Conservation (phyloP, 2,329 filamentous ascomycete genomes). For the Bretziella fagacearum region DNA sequence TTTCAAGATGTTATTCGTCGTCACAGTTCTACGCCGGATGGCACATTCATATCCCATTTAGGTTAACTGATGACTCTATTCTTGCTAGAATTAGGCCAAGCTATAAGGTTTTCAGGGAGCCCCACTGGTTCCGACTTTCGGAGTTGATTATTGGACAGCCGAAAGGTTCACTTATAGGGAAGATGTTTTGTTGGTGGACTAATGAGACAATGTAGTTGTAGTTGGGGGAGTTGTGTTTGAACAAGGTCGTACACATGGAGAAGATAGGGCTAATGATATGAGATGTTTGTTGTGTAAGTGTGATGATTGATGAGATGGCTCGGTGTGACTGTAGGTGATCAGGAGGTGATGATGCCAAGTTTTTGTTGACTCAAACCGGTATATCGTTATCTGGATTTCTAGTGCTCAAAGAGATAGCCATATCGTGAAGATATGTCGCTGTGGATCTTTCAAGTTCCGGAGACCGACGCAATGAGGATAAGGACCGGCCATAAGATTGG, state of each 20-base stretch:
- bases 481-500: not conserved
- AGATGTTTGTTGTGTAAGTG: too few species aligned
- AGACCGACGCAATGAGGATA: not conserved
- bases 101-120: not conserved
- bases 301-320: too few species aligned
- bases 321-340: not conserved
- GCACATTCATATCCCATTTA: too few species aligned
- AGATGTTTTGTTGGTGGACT: not conserved
- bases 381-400: not conserved
- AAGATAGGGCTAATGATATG: too few species aligned
- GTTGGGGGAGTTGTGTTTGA: too few species aligned
- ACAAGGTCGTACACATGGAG: too few species aligned
- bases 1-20: too few species aligned
- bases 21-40: too few species aligned
- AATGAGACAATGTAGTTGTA: not conserved
- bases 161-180: not conserved
- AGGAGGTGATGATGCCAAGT: not conserved
- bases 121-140: conserved; percentile 7
- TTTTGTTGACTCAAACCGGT: not conserved
- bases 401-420: not conserved
- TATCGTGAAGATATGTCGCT: not conserved
- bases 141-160: not conserved
- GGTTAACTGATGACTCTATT: not conserved
- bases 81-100: not conserved
- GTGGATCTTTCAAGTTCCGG: not conserved